phyloP scores from a whole-genome alignment of 192 early-diverging fungal genomes.

The Coemansia sp. region DNA sequence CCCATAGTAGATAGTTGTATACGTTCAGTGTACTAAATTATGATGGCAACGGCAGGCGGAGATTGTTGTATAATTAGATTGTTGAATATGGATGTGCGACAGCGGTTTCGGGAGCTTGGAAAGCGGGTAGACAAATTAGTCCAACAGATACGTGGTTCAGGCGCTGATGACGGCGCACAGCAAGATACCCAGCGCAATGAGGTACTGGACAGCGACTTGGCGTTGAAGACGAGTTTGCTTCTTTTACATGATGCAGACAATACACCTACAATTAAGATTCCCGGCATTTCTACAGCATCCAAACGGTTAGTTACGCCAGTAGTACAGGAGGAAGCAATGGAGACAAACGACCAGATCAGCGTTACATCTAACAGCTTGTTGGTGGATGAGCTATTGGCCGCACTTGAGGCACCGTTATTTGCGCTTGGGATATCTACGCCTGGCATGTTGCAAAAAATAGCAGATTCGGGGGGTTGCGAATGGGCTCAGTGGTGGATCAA shows the following conservation, averaged over 20 bases:
- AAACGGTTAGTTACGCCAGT: not conserved
- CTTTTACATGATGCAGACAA: not conserved
- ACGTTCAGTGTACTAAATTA: not conserved
- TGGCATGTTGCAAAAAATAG: not conserved
- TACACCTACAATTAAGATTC: constrained; percentile 4
- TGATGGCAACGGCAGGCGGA: not conserved
- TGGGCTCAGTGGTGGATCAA: constrained; percentile 30
- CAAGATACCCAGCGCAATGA: not conserved
- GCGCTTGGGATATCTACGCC: constrained; percentile 9
- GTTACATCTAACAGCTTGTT: not conserved
- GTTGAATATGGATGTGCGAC: constrained; percentile 5
- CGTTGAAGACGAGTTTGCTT: not conserved
- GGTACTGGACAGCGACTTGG: not conserved
- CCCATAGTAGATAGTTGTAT: not conserved
- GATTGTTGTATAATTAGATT: not conserved
- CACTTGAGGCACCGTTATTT: constrained; percentile 24
- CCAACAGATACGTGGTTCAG: not conserved
- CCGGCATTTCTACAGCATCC: not conserved
- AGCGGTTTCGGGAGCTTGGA: not conserved
- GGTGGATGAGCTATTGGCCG: constrained; percentile 7
- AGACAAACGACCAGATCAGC: too few relatives aligned
- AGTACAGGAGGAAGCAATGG: not conserved
- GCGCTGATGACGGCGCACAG: not conserved
- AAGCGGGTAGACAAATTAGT: constrained; percentile 2
- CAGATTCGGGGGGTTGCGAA: not conserved